Evolutionary conservation across 192 early-diverging fungal genomes (phyloP), one percentile per base, ranked within the genome.

Genomic region (Coemansia sp.): DNA sequence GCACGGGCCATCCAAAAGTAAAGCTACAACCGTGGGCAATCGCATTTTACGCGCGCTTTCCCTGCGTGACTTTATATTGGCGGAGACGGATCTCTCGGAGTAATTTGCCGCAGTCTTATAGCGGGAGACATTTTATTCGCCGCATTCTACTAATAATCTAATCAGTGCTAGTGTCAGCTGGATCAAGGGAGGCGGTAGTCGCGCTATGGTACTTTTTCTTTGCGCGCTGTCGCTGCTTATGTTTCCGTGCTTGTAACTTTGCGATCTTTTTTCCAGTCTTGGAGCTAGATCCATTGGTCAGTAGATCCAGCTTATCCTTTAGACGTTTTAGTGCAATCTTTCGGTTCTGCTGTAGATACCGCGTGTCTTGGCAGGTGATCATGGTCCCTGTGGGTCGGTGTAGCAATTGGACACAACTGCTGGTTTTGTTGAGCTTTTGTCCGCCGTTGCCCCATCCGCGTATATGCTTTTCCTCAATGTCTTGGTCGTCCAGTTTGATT

Each of bases 361-460:
- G 75, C 0, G 91, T 91, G 29, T 91, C 88, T 59, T 93, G 92
- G 55, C 92, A 93, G 66, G 86, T 65, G 0, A 82, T 69, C 56
- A 63, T 66, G 41, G 89, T 87, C 22, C 86, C 87, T 0, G 92
- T 93, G 13, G 91, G 91, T 32, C 82, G 80, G 82, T 93, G 92
- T 44, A 82, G 72, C 7, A 93, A 76, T 64, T 91, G 88, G 2
- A 92, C 90, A 61, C 91, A 91, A 56, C 82, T 90, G 56, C 86
- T 88, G 5, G 89, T 88, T 63, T 91, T 93, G 78, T 93, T 93
- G 44, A 93, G 86, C 68, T 90, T 91, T 68, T 93, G 92, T 0
- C 92, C 92, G 36, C 92, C 92, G 58, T 89, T 89, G 20, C 92
- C 92, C 51, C 89, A 88, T 6, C 92, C 92, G 15, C 89, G 89